Base-by-base conservation (phyloP, 768 basidiomycete genomes). In the Lyophyllum semitale region DNA sequence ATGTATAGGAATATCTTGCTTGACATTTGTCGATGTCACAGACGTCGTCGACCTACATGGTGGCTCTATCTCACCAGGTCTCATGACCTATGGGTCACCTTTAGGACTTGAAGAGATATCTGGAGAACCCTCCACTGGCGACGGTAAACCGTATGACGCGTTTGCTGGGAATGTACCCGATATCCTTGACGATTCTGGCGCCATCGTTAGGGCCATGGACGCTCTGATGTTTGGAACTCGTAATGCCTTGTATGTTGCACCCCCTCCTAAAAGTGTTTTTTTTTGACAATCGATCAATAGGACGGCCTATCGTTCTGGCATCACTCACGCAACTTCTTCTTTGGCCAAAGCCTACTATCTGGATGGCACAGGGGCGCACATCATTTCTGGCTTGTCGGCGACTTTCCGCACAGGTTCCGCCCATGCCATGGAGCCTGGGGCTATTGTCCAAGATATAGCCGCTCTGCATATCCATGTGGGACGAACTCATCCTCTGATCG, bases 31-130 rank as follows among this genome's bases (percentile, higher is more conserved):
- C 9, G 63, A 41, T 2, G 63, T 63, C 20, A 63, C 62, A 25
- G 48, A 68, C 12, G 64, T 68, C 15, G 68, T 93, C 17, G 83
- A 95, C 65, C 77, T 95, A 12, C 73, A 80, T 37, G 87, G 89
- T 0, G 93, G 93, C 6, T 72, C 77, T 1, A 79, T 89, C 46
- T 71, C 76, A 11, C 88, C 92, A 15, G 89, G 89, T 5, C 64
- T 93, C 54, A 77, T 82, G 78, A 69, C 81, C 0, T 79, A 79
- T 60, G 93, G 93, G 2, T 83, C 89, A 17, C 71, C 81, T 20
- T 66, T 96, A 22, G 93, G 93, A 4, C 63, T 92, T 32, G 84
- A 84, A 66, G 93, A 93, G 66, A 94, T 95, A 30, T 70, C 73
- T 17, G 73, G 76, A 23, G 93, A 95, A 66, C 73, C 81, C 22